A percentile compares a stretch with the other conserved stretches of the same genome.
Evolutionary conservation across 75 land plant species (phyloP).

Genomic region (Pinus taeda): DNA sequence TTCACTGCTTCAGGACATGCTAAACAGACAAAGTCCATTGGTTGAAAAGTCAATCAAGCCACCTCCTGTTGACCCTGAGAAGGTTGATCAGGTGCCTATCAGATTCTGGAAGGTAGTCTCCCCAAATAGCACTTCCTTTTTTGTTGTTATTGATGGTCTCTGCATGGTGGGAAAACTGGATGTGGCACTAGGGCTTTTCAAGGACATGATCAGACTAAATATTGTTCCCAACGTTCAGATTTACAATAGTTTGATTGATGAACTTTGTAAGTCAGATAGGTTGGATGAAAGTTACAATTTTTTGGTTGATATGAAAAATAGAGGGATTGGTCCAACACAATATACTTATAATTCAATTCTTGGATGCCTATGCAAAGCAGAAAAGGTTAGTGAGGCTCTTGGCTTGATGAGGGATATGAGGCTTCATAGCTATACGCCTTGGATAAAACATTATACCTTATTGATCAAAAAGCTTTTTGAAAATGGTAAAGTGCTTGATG

Average conservation of each 20-base stretch:
- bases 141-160: slow-evolving; percentile 56
- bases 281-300: slow-evolving; percentile 48
- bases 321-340: slow-evolving; percentile 44
- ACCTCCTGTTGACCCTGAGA: neutral
- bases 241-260: slow-evolving; percentile 61
- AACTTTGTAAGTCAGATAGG: slow-evolving; percentile 45
- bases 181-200: slow-evolving; percentile 44
- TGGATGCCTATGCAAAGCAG: slow-evolving; percentile 43
- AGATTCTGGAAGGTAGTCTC: neutral
- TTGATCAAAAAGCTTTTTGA: slow-evolving; percentile 38
- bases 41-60: neutral
- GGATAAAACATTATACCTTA: slow-evolving; percentile 47
- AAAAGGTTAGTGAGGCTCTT: slow-evolving; percentile 30
- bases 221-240: slow-evolving; percentile 36
- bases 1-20: slow-evolving; percentile 23
- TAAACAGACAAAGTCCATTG: slow-evolving; percentile 1
- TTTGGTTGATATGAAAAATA: slow-evolving; percentile 40
- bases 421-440: slow-evolving; percentile 36
- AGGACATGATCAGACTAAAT: slow-evolving; percentile 47
- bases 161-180: slow-evolving; percentile 46
- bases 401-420: slow-evolving; percentile 51
- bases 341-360: slow-evolving; percentile 51
- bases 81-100: neutral
- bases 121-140: slow-evolving; percentile 44
- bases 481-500: slow-evolving; percentile 26